phyloP scores from a whole-genome alignment of 208 protist species.

The Crithidia expoeki region DNA sequence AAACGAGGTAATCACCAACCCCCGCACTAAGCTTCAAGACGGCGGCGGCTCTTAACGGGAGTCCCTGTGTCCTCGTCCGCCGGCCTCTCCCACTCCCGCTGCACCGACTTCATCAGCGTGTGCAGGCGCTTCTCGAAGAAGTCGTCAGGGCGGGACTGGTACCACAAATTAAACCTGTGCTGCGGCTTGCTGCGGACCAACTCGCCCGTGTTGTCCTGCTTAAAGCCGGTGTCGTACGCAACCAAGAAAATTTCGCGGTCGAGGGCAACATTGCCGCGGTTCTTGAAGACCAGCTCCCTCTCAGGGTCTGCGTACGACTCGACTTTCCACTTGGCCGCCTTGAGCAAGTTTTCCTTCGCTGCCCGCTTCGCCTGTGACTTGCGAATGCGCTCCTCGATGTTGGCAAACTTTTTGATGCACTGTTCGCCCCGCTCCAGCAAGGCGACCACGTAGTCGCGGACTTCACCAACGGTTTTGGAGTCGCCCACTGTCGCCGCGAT shows the following conservation, averaged over 20 bases:
- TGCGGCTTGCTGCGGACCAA: constrained; percentile 61
- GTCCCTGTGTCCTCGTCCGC: constrained; percentile 31
- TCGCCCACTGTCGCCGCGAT: constrained; percentile 42
- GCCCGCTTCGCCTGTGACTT: constrained; percentile 48
- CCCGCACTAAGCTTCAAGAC: constrained; percentile 19
- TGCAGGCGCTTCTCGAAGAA: constrained; percentile 70
- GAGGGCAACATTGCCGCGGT: constrained; percentile 41
- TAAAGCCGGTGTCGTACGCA: constrained; percentile 75
- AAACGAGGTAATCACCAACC: background rate
- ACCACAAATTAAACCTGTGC: constrained; percentile 87
- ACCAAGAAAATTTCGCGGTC: constrained; percentile 79
- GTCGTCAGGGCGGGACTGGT: constrained; percentile 56
- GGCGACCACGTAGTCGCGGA: constrained; percentile 80
- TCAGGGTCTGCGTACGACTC: constrained; percentile 73
- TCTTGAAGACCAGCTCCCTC: constrained; percentile 60
- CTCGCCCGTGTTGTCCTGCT: constrained; percentile 41
- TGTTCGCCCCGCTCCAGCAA: constrained; percentile 78
- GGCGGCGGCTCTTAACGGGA: constrained; percentile 31
- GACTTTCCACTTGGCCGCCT: constrained; percentile 83
- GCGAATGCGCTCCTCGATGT: constrained; percentile 61
- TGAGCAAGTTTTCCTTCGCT: constrained; percentile 53
- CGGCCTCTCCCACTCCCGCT: constrained; percentile 74
- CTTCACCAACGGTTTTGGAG: constrained; percentile 75
- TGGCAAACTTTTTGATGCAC: constrained; percentile 72
- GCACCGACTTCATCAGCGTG: constrained; percentile 62